Evolutionary conservation across 805 yeast genomes (phyloP).

Genomic region (Kuraishia hungarica): DNA sequence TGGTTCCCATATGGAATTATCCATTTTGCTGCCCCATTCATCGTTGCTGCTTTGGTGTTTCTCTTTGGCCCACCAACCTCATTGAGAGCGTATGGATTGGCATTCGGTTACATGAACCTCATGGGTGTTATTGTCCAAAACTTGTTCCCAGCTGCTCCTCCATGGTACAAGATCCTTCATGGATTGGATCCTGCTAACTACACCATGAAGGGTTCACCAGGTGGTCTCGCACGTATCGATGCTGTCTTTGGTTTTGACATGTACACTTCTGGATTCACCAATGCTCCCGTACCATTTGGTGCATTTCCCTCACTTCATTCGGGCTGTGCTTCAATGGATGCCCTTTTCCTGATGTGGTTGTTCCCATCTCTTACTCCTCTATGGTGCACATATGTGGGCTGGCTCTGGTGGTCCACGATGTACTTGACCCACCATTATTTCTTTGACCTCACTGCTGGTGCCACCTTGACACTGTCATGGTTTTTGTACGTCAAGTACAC

Average conservation of each 20-base stretch:
- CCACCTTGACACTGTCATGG: constrained; percentile 64
- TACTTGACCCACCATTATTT: constrained; percentile 95
- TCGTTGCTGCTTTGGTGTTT: constrained; percentile 70
- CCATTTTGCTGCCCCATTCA: constrained; percentile 87
- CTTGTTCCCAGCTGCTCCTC: constrained; percentile 90
- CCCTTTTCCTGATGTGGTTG: constrained; percentile 71
- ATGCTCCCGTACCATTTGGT: constrained; percentile 91
- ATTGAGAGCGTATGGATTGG: constrained; percentile 76
- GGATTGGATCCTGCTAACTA: constrained; percentile 89
- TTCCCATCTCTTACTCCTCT: constrained; percentile 64
- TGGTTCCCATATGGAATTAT: constrained; percentile 93
- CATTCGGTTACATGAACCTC: constrained; percentile 92
- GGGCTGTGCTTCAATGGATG: constrained; percentile 92
- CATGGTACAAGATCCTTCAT: constrained; percentile 86
- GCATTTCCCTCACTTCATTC: constrained; percentile 74
- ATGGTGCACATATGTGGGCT: constrained; percentile 71
- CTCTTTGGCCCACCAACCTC: constrained; percentile 89
- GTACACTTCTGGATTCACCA: constrained; percentile 74
- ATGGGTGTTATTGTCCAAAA: constrained; percentile 79
- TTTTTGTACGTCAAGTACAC: constrained; percentile 63
- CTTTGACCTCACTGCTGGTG: constrained; percentile 90
- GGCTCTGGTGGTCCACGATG: constrained; percentile 99
- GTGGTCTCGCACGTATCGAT: constrained; percentile 89
- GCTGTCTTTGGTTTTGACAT: constrained; percentile 66
- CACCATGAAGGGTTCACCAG: constrained; percentile 89